Conservation (phyloP, 2,329 filamentous ascomycete species). For the Conoideocrella luteorostrata region DNA sequence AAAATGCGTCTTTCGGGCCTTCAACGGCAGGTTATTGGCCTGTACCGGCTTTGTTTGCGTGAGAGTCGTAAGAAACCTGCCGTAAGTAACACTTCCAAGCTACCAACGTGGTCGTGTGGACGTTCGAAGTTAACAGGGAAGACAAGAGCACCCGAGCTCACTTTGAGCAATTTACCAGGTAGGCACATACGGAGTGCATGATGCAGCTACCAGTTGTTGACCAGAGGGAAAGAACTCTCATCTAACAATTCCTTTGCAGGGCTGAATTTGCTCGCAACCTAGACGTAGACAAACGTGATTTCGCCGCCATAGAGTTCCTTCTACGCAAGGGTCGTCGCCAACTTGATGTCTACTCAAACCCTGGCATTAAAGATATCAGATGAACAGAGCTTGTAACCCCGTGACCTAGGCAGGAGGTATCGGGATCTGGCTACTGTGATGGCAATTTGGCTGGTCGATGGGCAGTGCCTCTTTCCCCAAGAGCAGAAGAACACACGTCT, state of each 20-base stretch:
- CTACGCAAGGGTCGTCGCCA: conserved; percentile 76
- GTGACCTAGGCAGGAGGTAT: too few species aligned
- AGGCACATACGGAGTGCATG: conserved; percentile 22
- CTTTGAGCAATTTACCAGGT: conserved; percentile 61
- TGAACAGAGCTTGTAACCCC: too few species aligned
- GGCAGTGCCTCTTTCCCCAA: neutral
- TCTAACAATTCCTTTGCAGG: conserved; percentile 2
- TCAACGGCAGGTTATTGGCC: conserved; percentile 8
- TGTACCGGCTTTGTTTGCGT: conserved; percentile 82
- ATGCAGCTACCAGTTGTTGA: too few species aligned
- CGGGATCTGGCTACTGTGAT: too few species aligned
- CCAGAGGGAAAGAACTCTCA: neutral
- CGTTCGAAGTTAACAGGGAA: neutral
- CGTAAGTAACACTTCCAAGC: conserved; percentile 35
- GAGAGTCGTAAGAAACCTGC: conserved; percentile 73
- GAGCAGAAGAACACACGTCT: too few species aligned
- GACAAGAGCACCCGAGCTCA: conserved; percentile 30
- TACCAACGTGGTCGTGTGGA: neutral
- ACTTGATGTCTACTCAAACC: conserved; percentile 73
- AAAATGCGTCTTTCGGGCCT: conserved; percentile 18
- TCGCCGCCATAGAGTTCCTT: conserved; percentile 77
- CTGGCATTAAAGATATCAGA: conserved; percentile 71
- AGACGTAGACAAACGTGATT: conserved; percentile 72
- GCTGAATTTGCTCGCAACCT: conserved; percentile 69
- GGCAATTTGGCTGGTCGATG: too few species aligned